Evolutionary conservation across 1,139 yeast genomes (phyloP).

Genomic region (Geotrichum restrictum): DNA sequence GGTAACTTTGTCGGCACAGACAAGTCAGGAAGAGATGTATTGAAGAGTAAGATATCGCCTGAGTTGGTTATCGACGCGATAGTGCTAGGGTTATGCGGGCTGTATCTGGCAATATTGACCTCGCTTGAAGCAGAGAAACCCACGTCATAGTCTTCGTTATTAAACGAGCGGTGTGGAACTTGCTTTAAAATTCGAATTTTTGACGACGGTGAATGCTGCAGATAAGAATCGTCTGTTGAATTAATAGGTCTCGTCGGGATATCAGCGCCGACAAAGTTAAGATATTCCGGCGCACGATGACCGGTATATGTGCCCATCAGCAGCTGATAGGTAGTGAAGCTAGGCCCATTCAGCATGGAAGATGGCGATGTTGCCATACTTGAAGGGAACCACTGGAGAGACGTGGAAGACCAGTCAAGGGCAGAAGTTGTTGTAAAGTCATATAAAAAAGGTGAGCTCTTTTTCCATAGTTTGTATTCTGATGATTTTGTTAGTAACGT

Average conservation of each 20-base stretch:
- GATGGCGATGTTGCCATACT: constrained; percentile 19
- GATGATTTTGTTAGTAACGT: too few species aligned
- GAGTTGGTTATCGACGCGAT: constrained; percentile 75
- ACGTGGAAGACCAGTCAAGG: constrained; percentile 52
- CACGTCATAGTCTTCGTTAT: constrained; percentile 48
- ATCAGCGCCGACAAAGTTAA: constrained; percentile 71
- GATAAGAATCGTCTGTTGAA: constrained; percentile 25
- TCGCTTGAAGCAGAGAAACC: constrained; percentile 44
- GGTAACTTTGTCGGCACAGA: constrained; percentile 25
- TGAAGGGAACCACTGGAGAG: constrained; percentile 41
- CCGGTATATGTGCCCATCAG: constrained; percentile 76
- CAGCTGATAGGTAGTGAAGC: constrained; percentile 39
- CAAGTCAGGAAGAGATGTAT: constrained; percentile 28
- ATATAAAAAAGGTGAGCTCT: constrained; percentile 81
- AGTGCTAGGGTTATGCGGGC: constrained; percentile 65
- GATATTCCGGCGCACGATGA: constrained; percentile 37
- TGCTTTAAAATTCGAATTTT: constrained; percentile 17
- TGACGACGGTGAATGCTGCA: constrained; percentile 11
- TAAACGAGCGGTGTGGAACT: constrained; percentile 26
- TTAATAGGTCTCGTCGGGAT: constrained; percentile 47
- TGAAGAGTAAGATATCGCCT: constrained; percentile 67
- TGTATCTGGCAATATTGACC: constrained; percentile 75
- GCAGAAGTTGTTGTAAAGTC: constrained; percentile 70
- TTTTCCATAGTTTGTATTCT: constrained; percentile 61
- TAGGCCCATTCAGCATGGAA: constrained; percentile 19